These are phyloP conservation scores for Solanum pimpinellifolium DNA, from an alignment of 257 asterid genomes.

Conservation along the genomic window DNA sequence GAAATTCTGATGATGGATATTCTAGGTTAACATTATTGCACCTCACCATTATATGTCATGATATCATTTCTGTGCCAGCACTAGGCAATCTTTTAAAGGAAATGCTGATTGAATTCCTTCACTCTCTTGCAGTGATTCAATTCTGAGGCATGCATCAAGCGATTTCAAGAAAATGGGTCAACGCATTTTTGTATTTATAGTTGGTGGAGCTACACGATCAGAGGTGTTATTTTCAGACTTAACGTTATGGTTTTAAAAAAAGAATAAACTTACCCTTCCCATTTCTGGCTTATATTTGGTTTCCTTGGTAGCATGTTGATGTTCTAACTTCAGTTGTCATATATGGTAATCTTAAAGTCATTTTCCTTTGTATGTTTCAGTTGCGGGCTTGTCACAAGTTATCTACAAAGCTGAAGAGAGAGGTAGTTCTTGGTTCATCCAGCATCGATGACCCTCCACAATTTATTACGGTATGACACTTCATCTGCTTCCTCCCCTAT, in stretches of 20 bases:
- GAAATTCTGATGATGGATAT: slow-evolving; percentile 94
- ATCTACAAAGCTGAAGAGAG: slow-evolving; percentile 75
- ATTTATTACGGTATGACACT: slow-evolving; percentile 68
- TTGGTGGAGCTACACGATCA: slow-evolving; percentile 98
- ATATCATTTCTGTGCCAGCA: background rate
- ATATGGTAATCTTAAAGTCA: background rate
- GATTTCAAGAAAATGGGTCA: slow-evolving; percentile 94
- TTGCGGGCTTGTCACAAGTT: slow-evolving; percentile 91
- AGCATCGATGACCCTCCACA: slow-evolving; percentile 95
- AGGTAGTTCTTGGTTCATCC: slow-evolving; percentile 86
- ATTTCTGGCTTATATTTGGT: background rate
- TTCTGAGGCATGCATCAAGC: slow-evolving; percentile 86
- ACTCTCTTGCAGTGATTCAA: slow-evolving; percentile 62
- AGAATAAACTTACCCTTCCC: background rate
- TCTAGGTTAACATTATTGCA: slow-evolving; percentile 49
- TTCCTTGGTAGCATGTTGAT: background rate
- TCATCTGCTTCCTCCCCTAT: slow-evolving; percentile 4
- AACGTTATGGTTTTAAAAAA: background rate
- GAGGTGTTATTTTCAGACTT: slow-evolving; percentile 46
- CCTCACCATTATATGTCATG: background rate
- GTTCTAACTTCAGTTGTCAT: background rate
- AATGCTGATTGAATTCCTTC: background rate
- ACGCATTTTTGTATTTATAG: slow-evolving; percentile 92
- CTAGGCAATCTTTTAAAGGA: background rate
- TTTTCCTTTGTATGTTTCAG: slow-evolving; percentile 26